Evolutionary conservation across 768 basidiomycete genomes (phyloP), one percentile per base, ranked within the genome.

Genomic region (Leccinum subtestaceum): DNA sequence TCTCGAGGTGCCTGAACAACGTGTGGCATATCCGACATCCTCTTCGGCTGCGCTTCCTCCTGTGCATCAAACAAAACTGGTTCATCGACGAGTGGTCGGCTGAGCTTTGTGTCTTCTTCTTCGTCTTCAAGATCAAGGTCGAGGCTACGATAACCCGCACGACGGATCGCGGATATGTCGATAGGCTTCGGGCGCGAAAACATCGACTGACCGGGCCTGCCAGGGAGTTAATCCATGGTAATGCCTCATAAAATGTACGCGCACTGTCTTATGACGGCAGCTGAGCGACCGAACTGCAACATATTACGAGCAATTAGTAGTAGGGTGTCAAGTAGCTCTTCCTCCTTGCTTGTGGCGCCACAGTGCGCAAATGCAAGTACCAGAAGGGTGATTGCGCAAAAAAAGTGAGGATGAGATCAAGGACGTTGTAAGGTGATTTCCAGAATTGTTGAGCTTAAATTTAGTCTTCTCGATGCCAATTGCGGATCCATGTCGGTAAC

Each of bases 291-390:
- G 69, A 98, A 98, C 65, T 95, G 93, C 56, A 99, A 83, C 57
- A 94, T 84, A 70, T 98, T 98, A 45, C 96, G 84, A 19, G 91
- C 93, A 63, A 98, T 87, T 27, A 98, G 86, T 25, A 98, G 78
- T 55, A 98, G 77, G 2, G 93, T 97, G 70, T 98, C 97, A 50
- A 98, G 81, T 1, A 98, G 77, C 68, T 97, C 95, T 75, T 99
- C 96, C 67, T 93, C 91, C 75, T 91, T 93, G 72, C 90, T 93
- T 38, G 85, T 84, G 32, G 84, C 68, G 23, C 87, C 88, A 70
- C 93, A 94, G 52, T 89, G 86, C 17, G 90, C 87, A 70, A 94
- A 92, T 55, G 90, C 85, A 49, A 98, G 84, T n/a, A 98, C 85
- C 32, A 95, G 79, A 49, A 99, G 76, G 6, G 97, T 99, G 58